These are phyloP conservation scores for Stemphylium beticola DNA, from an alignment of 2,329 filamentous ascomycete genomes.

Conservation along the genomic window DNA sequence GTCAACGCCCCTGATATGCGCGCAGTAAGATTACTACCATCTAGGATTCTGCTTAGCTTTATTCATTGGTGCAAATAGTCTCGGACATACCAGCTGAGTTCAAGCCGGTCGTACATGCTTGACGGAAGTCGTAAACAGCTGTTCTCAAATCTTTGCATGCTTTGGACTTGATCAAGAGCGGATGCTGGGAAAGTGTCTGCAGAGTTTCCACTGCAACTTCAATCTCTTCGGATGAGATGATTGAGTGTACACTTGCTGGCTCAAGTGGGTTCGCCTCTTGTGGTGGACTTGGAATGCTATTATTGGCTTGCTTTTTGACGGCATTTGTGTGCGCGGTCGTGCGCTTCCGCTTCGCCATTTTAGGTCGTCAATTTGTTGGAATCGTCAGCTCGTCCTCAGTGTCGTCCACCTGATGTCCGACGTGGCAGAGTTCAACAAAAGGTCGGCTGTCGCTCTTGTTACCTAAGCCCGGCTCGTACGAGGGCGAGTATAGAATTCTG, in stretches of 20 bases:
- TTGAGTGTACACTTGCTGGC: conserved; percentile 59
- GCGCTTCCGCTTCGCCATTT: conserved; percentile 41
- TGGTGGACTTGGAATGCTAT: conserved; percentile 35
- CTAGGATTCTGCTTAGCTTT: conserved; percentile 35
- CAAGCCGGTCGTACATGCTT: conserved; percentile 70
- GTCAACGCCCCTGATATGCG: conserved; percentile 69
- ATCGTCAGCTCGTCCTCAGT: not conserved
- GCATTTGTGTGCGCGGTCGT: conserved; percentile 26
- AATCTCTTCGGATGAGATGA: conserved; percentile 69
- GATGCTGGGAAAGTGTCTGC: conserved; percentile 63
- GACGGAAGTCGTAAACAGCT: conserved; percentile 72
- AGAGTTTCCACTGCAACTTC: conserved; percentile 72
- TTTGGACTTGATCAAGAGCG: conserved; percentile 70
- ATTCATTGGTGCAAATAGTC: not conserved
- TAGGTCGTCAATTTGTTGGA: not conserved
- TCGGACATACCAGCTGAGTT: conserved; percentile 59
- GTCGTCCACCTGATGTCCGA: not conserved
- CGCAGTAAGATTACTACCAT: conserved; percentile 68
- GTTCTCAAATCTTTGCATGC: conserved; percentile 69
- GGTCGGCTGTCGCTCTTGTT: not conserved
- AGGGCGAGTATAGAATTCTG: conserved; percentile 13
- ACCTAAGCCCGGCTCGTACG: not conserved
- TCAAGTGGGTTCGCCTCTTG: conserved; percentile 41
- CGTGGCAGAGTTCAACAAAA: not conserved
- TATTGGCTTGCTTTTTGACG: conserved; percentile 31